Evolutionary conservation across 345 rosid species (phyloP), one percentile per base, ranked within the genome.

Genomic region (Mangifera indica): DNA sequence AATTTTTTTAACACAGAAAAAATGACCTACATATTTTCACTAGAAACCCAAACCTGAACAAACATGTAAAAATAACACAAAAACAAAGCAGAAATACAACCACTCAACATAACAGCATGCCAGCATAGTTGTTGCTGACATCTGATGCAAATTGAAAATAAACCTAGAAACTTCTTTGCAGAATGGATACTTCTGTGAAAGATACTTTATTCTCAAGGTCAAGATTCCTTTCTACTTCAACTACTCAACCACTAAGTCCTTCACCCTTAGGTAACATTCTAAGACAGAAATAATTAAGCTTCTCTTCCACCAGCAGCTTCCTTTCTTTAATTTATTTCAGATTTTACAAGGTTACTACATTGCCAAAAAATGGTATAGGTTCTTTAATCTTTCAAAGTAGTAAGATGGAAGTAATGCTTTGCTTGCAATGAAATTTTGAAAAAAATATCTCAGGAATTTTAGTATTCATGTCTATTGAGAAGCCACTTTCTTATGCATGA

Each of bases 71-170:
- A 53, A 24, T 58, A 7, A 45, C 25, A 44, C 37, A 59, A 15
- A 9, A 37, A 24, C 24, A 14, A 51, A 68, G 62, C 72, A n/a
- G 29, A 25, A 52, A 20, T 53, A 56, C 54, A 24, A 15, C 63
- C 9, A 57, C 49, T 45, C 2, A 45, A n/a, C 26, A 54, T 2
- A 17, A 58, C 11, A 25, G 65, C 25, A 58, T 10, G 56, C 53
- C 73, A 25, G 11, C 57, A 44, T 42, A 17, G 62, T 55, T 34
- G 37, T 69, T 59, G 24, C 59, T 24, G 40, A 65, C 42, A 18
- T 66, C 42, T 29, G 25, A 66, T 22, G 57, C 45, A 49, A 51
- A 64, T 48, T 26, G 29, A 67, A 54, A 37, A 21, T 13, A 67
- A 60, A 22, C 64, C 18, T 6, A 37, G 7, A 67, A 65, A 54